Evolutionary conservation across 805 yeast species (phyloP).

Genomic region (Millerozyma miso): DNA sequence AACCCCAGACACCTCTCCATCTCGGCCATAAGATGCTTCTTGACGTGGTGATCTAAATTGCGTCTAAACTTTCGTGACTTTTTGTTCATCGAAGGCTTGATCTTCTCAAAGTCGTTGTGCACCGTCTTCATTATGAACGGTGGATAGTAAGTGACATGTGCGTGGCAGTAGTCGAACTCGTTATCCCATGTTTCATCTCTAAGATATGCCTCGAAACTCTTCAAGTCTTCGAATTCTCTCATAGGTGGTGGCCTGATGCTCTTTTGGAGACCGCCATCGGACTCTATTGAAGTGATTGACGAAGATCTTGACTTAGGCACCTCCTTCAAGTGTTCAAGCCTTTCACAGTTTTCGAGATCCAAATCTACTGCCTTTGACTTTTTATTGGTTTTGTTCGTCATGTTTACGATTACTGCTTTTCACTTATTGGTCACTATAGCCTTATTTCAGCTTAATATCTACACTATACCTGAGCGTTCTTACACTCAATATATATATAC

Average conservation of each 20-base stretch:
- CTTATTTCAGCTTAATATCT: no score
- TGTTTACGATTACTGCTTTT: no score
- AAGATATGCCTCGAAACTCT: conserved; percentile 58
- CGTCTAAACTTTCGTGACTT: conserved; percentile 68
- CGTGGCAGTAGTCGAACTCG: conserved; percentile 66
- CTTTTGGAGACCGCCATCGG: conserved; percentile 25
- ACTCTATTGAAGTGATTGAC: conserved; percentile 38
- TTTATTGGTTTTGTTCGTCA: conserved; percentile 23
- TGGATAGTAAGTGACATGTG: conserved; percentile 64
- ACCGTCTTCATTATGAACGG: conserved; percentile 67
- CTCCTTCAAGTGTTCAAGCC: conserved; percentile 34
- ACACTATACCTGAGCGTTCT: no score
- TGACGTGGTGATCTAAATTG: conserved; percentile 70
- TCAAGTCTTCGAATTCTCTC: conserved; percentile 57
- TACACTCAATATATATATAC: no score
- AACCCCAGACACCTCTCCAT: conserved; percentile 61
- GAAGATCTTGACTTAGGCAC: conserved; percentile 35
- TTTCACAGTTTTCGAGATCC: conserved; percentile 32
- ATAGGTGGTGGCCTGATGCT: conserved; percentile 38
- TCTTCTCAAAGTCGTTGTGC: conserved; percentile 65
- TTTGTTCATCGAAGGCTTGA: conserved; percentile 68
- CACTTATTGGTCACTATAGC: no score
- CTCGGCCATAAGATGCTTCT: conserved; percentile 65
- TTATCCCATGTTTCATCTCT: conserved; percentile 75
- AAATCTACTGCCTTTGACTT: conserved; percentile 24